Conservation (phyloP, 1,284 basidiomycete genomes). For the Cryptococcus sp. region DNA sequence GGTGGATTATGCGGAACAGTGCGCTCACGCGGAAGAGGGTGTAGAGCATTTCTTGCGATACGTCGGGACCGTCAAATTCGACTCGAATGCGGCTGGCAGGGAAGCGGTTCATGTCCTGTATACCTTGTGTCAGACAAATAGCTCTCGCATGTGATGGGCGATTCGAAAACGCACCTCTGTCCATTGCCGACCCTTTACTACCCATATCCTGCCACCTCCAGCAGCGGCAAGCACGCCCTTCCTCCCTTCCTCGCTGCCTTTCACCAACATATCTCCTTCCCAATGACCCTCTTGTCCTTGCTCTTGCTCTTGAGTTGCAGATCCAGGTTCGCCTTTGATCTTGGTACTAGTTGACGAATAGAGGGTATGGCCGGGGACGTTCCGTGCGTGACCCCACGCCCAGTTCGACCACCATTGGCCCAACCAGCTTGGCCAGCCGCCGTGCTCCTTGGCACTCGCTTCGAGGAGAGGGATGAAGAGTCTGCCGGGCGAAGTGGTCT, state of each 20-base stretch:
- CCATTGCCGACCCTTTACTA: constrained; percentile 81
- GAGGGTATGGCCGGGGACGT: constrained; percentile 31
- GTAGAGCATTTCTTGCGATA: constrained; percentile 66
- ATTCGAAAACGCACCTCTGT: constrained; percentile 62
- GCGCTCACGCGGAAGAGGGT: constrained; percentile 43
- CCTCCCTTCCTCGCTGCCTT: constrained; percentile 30
- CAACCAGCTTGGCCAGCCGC: constrained; percentile 51
- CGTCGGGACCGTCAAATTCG: constrained; percentile 82
- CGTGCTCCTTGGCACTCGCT: constrained; percentile 40
- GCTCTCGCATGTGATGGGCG: too few relatives aligned
- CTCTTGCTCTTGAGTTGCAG: constrained; percentile 4
- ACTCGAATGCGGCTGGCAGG: constrained; percentile 71
- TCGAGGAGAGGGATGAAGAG: constrained; percentile 46
- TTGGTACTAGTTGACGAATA: constrained; percentile 37
- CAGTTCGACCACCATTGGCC: constrained; percentile 43
- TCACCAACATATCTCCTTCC: constrained; percentile 21
- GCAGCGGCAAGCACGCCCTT: constrained; percentile 33
- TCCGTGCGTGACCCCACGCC: constrained; percentile 11
- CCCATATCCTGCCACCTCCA: constrained; percentile 67
- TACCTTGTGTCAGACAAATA: not conserved
- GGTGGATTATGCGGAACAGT: not conserved
- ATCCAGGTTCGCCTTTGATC: constrained; percentile 8
- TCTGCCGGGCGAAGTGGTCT: constrained; percentile 31
- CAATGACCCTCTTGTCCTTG: constrained; percentile 14
- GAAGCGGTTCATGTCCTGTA: constrained; percentile 79